These are phyloP conservation scores for Austroboletus novae-zelandiae DNA, from an alignment of 1,284 basidiomycete genomes.

Conservation along the genomic window DNA sequence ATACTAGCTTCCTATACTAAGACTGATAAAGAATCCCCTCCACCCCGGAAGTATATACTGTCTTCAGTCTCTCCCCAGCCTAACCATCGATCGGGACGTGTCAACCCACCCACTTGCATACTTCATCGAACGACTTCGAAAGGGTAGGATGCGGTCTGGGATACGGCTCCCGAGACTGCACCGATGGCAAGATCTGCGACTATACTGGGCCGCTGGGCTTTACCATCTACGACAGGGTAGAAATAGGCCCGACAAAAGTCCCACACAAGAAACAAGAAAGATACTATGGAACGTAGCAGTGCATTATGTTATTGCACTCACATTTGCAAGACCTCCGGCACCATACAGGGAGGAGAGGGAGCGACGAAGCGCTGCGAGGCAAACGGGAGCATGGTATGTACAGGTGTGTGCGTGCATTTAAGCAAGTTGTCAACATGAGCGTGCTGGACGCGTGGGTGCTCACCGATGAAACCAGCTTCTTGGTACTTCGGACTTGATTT, in stretches of 20 bases:
- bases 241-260: slow-evolving; percentile 76
- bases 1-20: slow-evolving; percentile 93
- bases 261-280: slow-evolving; percentile 93
- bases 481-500: no score
- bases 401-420: no score
- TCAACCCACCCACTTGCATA: slow-evolving; percentile 95
- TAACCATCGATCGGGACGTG: slow-evolving; percentile 74
- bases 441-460: no score
- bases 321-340: no score
- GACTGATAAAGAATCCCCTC: slow-evolving; percentile 91
- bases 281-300: no score
- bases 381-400: no score
- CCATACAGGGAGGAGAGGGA: no score
- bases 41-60: slow-evolving; percentile 71
- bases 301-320: no score
- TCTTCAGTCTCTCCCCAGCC: slow-evolving; percentile 74
- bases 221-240: slow-evolving; percentile 44
- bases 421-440: no score
- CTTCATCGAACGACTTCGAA: slow-evolving; percentile 92
- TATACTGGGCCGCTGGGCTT: slow-evolving; percentile 40
- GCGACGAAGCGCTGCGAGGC: no score
- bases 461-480: no score
- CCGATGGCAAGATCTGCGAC: slow-evolving; percentile 75
- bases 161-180: slow-evolving; percentile 85
- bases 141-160: slow-evolving; percentile 93